phyloP scores from a whole-genome alignment of 768 basidiomycete genomes.

The Clitopilus hobsonii region DNA sequence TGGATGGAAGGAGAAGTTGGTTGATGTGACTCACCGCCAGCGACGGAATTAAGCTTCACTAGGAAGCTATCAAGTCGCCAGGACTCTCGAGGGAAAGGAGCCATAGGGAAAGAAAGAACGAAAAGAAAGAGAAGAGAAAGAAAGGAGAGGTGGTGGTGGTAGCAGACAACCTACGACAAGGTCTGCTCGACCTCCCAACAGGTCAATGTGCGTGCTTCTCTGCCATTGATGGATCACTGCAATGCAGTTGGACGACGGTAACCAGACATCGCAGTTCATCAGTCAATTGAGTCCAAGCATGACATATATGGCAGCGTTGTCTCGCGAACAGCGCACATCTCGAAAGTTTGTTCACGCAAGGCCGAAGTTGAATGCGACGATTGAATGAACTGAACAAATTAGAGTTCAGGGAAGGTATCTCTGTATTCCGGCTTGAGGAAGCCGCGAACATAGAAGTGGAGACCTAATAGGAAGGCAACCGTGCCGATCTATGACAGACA shows the following conservation, averaged over 20 bases:
- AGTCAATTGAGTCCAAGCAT: not conserved
- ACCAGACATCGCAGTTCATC: not conserved
- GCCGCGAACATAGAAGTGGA: not conserved
- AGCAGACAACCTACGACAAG: conserved; percentile 2
- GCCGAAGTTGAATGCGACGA: too few relatives aligned
- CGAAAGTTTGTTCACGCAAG: not conserved
- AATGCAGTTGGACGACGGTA: not conserved
- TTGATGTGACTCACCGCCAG: conserved; percentile 12
- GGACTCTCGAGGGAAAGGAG: conserved; percentile 13
- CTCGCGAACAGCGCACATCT: not conserved
- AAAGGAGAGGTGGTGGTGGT: conserved; percentile 7
- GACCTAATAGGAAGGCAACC: not conserved
- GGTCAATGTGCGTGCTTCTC: not conserved
- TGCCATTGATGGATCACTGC: not conserved
- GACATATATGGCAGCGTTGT: not conserved
- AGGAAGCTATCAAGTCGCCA: conserved; percentile 13
- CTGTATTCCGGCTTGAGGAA: too few relatives aligned
- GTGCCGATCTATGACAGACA: not conserved
- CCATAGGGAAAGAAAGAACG: conserved; percentile 10
- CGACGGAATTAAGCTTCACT: conserved; percentile 7
- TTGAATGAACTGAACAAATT: too few relatives aligned
- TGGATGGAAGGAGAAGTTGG: not conserved
- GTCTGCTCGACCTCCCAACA: not conserved
- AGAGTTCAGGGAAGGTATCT: too few relatives aligned
- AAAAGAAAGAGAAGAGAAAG: conserved; percentile 7